Percentiles rank a stretch among this genome's conserved stretches.
Conservation (phyloP, 768 basidiomycete genomes). For the Pholiota conissans region DNA sequence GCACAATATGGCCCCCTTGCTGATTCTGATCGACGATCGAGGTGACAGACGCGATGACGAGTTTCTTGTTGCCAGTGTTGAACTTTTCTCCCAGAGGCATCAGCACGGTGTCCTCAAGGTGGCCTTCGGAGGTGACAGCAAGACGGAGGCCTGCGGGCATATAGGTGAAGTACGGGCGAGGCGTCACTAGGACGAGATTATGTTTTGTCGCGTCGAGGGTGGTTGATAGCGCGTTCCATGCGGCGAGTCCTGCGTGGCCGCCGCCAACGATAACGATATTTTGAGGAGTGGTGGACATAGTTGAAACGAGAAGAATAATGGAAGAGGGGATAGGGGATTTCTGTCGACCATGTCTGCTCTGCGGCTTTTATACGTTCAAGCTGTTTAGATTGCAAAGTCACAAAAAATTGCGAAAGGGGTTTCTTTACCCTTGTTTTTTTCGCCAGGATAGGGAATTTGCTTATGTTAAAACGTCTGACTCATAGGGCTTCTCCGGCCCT, state of each 20-base stretch:
- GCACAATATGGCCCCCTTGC: constrained; percentile 35
- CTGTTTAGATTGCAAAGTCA: not conserved
- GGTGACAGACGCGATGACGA: constrained; percentile 40
- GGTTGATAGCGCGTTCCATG: constrained; percentile 42
- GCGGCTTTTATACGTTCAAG: not conserved
- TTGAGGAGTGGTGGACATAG: constrained; percentile 17
- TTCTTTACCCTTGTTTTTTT: not conserved
- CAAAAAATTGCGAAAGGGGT: not conserved
- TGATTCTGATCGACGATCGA: constrained; percentile 26
- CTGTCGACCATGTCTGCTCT: not conserved
- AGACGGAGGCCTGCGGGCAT: constrained; percentile 56
- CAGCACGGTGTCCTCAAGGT: constrained; percentile 43
- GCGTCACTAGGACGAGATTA: constrained; percentile 54
- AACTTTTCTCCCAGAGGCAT: constrained; percentile 55
- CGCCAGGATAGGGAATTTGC: not conserved
- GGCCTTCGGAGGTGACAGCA: constrained; percentile 42
- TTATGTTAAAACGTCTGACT: not conserved
- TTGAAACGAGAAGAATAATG: constrained; percentile 19
- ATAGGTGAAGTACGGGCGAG: constrained; percentile 49
- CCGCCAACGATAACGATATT: constrained; percentile 43
- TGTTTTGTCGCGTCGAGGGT: constrained; percentile 47
- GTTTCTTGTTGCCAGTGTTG: constrained; percentile 41
- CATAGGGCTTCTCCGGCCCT: not conserved
- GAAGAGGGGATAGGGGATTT: not conserved
- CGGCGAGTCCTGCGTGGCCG: constrained; percentile 45